These are phyloP conservation scores for Sphaerulina musiva DNA, from an alignment of 2,329 filamentous ascomycete species.

Conservation along the genomic window DNA sequence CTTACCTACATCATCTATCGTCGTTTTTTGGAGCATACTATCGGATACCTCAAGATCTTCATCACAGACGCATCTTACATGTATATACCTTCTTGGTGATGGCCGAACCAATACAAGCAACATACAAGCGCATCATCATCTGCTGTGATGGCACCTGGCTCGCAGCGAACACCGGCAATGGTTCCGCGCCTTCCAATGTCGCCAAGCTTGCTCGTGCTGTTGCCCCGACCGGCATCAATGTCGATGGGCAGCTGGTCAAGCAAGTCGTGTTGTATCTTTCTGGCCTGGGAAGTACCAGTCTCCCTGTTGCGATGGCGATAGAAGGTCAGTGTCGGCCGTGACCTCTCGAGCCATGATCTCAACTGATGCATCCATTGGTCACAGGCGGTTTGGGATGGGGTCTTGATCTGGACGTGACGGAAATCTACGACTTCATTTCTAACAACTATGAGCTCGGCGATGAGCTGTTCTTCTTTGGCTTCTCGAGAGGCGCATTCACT, in stretches of 20 bases:
- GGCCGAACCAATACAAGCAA: neutral
- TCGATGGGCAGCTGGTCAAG: slow-evolving; percentile 28
- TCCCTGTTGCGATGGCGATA: slow-evolving; percentile 13
- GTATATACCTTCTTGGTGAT: neutral
- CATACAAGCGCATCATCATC: slow-evolving; percentile 13
- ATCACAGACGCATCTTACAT: no score
- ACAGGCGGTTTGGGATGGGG: slow-evolving; percentile 25
- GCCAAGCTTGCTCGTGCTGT: slow-evolving; percentile 44
- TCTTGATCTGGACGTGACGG: slow-evolving; percentile 39
- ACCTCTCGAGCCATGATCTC: no score
- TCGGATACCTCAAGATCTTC: no score
- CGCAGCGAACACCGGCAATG: slow-evolving; percentile 40
- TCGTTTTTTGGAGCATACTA: neutral
- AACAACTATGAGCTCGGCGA: slow-evolving; percentile 46
- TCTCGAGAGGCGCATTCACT: slow-evolving; percentile 38
- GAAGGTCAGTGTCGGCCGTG: neutral
- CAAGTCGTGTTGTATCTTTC: slow-evolving; percentile 46
- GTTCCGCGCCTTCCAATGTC: slow-evolving; percentile 41
- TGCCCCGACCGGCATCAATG: slow-evolving; percentile 38
- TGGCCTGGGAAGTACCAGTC: slow-evolving; percentile 41
- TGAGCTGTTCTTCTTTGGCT: slow-evolving; percentile 41
- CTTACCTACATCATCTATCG: no score
- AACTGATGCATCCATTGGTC: no score
- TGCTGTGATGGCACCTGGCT: slow-evolving; percentile 23
- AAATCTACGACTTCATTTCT: slow-evolving; percentile 44